Conservation (phyloP, 2,329 filamentous ascomycete genomes). For the Nemania abortiva region DNA sequence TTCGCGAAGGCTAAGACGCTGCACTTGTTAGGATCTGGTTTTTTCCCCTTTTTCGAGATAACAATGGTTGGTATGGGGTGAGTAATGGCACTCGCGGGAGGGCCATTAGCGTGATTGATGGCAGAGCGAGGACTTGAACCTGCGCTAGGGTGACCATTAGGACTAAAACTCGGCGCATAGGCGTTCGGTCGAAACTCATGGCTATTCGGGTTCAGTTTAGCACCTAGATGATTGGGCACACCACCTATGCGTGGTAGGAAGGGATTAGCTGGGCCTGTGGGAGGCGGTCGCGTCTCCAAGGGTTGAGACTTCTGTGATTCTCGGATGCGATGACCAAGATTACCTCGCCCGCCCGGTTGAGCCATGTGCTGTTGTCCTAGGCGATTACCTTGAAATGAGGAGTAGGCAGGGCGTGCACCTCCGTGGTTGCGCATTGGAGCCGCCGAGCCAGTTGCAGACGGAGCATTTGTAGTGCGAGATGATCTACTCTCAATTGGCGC, state of each 20-base stretch:
- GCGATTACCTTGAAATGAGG: conserved; percentile 63
- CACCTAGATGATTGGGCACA: conserved; percentile 63
- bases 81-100: conserved; percentile 46
- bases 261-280: conserved; percentile 77
- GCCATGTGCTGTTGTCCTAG: conserved; percentile 58
- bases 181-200: conserved; percentile 89
- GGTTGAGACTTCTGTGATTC: conserved; percentile 63
- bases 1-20: conserved; percentile 66
- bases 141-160: conserved; percentile 72
- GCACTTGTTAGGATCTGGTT: conserved; percentile 78
- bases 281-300: conserved; percentile 76
- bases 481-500: conserved; percentile 45
- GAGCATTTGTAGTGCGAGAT: conserved; percentile 50
- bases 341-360: conserved; percentile 58
- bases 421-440: conserved; percentile 53
- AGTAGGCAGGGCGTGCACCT: conserved; percentile 59
- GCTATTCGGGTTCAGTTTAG: conserved; percentile 73
- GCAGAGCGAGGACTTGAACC: conserved; percentile 78
- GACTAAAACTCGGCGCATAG: conserved; percentile 84
- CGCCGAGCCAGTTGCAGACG: conserved; percentile 37
- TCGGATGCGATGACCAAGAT: conserved; percentile 64
- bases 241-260: conserved; percentile 65
- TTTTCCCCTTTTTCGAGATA: conserved; percentile 78
- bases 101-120: conserved; percentile 63
- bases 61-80: conserved; percentile 56